Evolutionary conservation across 2,329 filamentous ascomycete species (phyloP), one percentile per base, ranked within the genome.

Genomic region (Trichoderma lentiforme): DNA sequence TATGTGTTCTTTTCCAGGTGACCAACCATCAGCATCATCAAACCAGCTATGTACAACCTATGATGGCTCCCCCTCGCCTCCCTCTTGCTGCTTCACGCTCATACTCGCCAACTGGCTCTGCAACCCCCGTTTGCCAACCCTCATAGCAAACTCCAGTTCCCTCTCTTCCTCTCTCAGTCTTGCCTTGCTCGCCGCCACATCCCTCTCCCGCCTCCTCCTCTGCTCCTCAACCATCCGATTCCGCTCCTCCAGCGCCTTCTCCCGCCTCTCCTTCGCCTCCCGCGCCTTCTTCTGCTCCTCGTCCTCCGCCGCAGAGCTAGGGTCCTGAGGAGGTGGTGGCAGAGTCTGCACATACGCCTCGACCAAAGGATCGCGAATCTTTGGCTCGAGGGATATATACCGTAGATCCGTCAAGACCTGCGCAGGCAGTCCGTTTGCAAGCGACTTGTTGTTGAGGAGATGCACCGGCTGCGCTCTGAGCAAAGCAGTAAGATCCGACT

Each of bases 61-160:
- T 74, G 58, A 78, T 21, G 65, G 39, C 21, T 73, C 74, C 8
- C 73, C 72, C 60, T 77, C 74, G 21, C 71, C 74, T 34, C 77
- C 73, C 60, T 75, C 72, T 47, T 75, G 76, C 67, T 75, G 73
- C 61, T 76, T 76, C 77, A 78, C 77, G 68, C 74, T 79, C 28
- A 78, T 78, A 65, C 74, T 79, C 24, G 79, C 80, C 71, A 93
- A 77, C 78, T 93, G 90, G 28, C 86, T 87, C 77, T 88, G 87
- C 74, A 93, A 74, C 0, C 91, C 92, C 73, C 86, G 88, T 80
- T 91, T 93, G 0, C 87, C 86, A 14, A 93, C 86, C 72, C 86
- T 86, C 90, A 93, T 91, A 1, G 92, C 92, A 74, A 85, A 83
- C 77, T 92, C 87, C 70, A 94, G 81, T 77, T 93, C 90, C 74